Conservation (phyloP, 208 protist species). For the Trypanosoma avium region DNA sequence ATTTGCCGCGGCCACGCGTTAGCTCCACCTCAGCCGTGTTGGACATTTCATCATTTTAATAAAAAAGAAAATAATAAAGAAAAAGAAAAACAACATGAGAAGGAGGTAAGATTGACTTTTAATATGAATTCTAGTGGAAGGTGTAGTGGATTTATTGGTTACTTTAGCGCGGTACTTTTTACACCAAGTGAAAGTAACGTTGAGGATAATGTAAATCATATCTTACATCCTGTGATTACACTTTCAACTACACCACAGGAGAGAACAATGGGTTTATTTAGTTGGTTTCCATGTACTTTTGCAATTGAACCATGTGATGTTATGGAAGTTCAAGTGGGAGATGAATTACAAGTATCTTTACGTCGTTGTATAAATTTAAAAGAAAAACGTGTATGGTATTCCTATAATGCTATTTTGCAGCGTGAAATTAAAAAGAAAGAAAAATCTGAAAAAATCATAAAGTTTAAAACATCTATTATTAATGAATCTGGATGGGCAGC, state of each 20-base stretch:
- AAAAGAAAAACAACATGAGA: conserved; percentile 22
- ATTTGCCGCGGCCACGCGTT: conserved; percentile 51
- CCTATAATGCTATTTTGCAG: conserved; percentile 34
- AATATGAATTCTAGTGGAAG: conserved; percentile 31
- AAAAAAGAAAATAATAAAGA: background rate
- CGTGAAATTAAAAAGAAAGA: background rate
- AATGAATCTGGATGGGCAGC: conserved; percentile 76
- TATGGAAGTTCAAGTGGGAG: conserved; percentile 26
- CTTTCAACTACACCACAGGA: conserved; percentile 24
- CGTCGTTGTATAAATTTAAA: conserved; percentile 32
- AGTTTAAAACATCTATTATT: conserved; percentile 24
- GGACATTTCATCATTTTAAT: conserved; percentile 73
- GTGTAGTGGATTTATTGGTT: conserved; percentile 69
- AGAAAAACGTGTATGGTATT: conserved; percentile 68
- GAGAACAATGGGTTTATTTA: conserved; percentile 75
- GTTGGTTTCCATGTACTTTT: conserved; percentile 88
- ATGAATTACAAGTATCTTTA: conserved; percentile 36
- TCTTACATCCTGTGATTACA: background rate
- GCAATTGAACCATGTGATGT: conserved; percentile 49
- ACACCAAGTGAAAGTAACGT: background rate
- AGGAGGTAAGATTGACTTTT: conserved; percentile 45
- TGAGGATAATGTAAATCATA: conserved; percentile 9
- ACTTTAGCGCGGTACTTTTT: conserved; percentile 75
- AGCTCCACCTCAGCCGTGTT: conserved; percentile 60
- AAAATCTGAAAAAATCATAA: background rate